Evolutionary conservation across 2,329 filamentous ascomycete species (phyloP).

Genomic region (Fusarium verticillioides): DNA sequence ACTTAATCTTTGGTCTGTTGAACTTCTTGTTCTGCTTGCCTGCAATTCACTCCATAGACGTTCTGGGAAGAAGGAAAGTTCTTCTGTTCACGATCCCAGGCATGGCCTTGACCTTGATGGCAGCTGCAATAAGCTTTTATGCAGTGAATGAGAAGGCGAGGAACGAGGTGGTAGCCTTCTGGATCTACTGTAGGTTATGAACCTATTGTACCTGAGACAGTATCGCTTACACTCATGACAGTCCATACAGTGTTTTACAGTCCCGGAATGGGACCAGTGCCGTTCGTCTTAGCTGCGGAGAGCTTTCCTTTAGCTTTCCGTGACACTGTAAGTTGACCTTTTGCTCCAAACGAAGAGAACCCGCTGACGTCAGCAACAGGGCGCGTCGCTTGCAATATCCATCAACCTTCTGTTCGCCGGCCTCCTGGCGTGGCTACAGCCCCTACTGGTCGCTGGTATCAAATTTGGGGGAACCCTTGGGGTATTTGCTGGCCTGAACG

Average conservation of each 20-base stretch:
- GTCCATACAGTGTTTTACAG: neutral
- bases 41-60: neutral
- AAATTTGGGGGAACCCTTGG: neutral
- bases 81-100: neutral
- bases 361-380: neutral
- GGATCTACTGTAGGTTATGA: neutral
- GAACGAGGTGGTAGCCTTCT: neutral
- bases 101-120: neutral
- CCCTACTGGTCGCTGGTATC: neutral
- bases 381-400: neutral
- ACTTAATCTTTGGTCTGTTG: neutral
- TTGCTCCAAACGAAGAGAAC: fast-evolving
- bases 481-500: neutral
- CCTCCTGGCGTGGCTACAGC: neutral
- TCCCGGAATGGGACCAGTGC: neutral
- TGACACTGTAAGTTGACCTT: neutral
- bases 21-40: neutral
- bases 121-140: neutral
- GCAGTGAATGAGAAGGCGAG: neutral
- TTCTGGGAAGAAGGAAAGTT: neutral
- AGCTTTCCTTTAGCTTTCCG: neutral
- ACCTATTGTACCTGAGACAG: neutral
- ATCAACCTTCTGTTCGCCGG: neutral
- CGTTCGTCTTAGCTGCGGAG: neutral
- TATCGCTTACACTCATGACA: neutral